These are phyloP conservation scores for Phyllosticta paracitricarpa DNA, from an alignment of 2,329 filamentous ascomycete genomes.

Conservation along the genomic window DNA sequence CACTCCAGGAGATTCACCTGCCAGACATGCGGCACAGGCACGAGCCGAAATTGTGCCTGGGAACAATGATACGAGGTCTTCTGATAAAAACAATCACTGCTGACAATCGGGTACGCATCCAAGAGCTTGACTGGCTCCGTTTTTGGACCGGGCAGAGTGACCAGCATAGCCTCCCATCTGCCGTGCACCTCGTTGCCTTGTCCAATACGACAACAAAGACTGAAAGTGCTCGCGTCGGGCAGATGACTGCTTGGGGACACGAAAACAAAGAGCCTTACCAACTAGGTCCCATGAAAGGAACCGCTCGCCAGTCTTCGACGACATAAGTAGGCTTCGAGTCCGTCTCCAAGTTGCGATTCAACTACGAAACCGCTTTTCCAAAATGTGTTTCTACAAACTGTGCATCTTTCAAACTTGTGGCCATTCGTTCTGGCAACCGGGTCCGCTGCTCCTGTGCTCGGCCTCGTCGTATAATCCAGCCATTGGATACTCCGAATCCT, in stretches of 20 bases:
- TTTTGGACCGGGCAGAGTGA: background rate
- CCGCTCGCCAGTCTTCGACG: background rate
- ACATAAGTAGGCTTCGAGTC: background rate
- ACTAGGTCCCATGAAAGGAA: background rate
- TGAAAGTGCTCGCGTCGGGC: background rate
- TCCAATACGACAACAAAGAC: background rate
- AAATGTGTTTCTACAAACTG: conserved; percentile 36
- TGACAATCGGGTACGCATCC: no score
- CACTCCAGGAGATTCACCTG: no score
- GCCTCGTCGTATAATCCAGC: conserved; percentile 17
- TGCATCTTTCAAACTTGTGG: conserved; percentile 34
- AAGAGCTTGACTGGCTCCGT: background rate
- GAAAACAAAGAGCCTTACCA: background rate
- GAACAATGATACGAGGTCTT: no score
- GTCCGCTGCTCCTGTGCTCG: conserved; percentile 27
- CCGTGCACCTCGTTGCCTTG: background rate
- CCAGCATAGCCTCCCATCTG: background rate
- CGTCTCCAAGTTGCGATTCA: background rate
- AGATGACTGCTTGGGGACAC: background rate
- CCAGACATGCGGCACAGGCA: no score
- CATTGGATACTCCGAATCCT: conserved; percentile 9
- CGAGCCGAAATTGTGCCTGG: no score
- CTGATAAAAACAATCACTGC: no score
- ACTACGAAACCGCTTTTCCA: background rate
- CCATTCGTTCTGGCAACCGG: conserved; percentile 26